phyloP scores from a whole-genome alignment of 345 rosid species.

The Salix viminalis region DNA sequence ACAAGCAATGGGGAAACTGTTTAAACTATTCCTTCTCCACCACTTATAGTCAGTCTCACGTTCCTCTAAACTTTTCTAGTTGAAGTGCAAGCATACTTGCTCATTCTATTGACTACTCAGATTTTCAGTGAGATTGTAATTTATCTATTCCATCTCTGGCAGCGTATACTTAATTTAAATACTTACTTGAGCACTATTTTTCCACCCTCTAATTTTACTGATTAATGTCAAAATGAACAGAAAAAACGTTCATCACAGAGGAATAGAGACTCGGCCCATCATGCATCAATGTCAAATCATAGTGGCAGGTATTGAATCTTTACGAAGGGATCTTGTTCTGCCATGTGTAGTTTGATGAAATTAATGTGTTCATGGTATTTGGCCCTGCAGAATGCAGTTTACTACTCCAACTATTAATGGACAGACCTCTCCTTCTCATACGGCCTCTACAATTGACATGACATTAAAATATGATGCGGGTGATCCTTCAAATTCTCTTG shows the following conservation, averaged over 20 bases:
- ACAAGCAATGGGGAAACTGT: background rate
- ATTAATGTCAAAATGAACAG: constrained; percentile 11
- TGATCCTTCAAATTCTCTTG: constrained; percentile 52
- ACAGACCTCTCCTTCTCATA: constrained; percentile 31
- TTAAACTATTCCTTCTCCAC: background rate
- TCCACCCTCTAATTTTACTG: background rate
- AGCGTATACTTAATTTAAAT: background rate
- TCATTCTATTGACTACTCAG: background rate
- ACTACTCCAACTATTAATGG: constrained; percentile 43
- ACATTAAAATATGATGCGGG: constrained; percentile 47
- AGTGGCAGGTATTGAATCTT: constrained; percentile 45
- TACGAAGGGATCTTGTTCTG: background rate
- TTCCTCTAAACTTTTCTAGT: background rate
- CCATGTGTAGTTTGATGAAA: constrained; percentile 8
- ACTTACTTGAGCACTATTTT: background rate
- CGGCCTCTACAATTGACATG: constrained; percentile 40
- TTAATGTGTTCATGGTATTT: constrained; percentile 19
- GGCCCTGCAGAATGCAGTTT: constrained; percentile 51
- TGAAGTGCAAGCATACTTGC: background rate
- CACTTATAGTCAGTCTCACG: background rate
- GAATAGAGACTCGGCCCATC: constrained; percentile 7
- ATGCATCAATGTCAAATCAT: constrained; percentile 15
- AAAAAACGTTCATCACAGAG: constrained; percentile 13
- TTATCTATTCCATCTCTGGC: background rate
- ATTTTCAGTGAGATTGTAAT: background rate